These are phyloP conservation scores for Paratinospora sagittata DNA, from an alignment of 164 flowering plant genomes.

Conservation along the genomic window DNA sequence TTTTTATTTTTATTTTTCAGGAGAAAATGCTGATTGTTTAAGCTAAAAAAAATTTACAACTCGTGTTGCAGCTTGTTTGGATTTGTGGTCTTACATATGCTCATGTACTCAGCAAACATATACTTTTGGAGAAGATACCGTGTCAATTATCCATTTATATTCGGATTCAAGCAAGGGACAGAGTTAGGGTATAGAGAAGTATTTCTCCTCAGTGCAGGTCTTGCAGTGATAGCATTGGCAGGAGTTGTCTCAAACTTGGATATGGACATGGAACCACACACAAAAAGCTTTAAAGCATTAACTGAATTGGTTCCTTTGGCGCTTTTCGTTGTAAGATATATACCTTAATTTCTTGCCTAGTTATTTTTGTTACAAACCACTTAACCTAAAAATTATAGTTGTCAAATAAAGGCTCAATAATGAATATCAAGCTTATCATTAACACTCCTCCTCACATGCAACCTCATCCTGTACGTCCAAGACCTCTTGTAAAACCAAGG, in stretches of 20 bases:
- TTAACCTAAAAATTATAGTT: no score
- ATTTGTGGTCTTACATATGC: constrained; percentile 49
- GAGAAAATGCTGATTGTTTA: no score
- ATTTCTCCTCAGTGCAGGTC: constrained; percentile 32
- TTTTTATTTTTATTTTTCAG: constrained; percentile 22
- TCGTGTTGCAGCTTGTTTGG: constrained; percentile 46
- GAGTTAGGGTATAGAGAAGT: constrained; percentile 56
- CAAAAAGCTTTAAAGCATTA: constrained; percentile 28
- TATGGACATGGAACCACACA: constrained; percentile 50
- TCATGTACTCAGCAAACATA: constrained; percentile 51
- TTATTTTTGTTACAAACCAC: no score
- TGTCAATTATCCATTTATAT: constrained; percentile 62
- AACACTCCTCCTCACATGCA: no score
- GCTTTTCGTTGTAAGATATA: constrained; percentile 21
- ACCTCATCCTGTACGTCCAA: no score
- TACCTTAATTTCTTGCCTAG: neutral
- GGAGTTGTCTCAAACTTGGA: constrained; percentile 49
- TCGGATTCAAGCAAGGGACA: constrained; percentile 64
- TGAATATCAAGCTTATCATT: no score
- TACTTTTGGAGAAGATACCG: constrained; percentile 57
- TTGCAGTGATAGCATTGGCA: constrained; percentile 43
- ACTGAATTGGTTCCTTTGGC: constrained; percentile 49
- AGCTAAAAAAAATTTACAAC: no score
- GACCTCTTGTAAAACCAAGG: no score
- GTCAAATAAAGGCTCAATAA: no score